Conservation (phyloP, 1,284 basidiomycete species). For the Hemileia vastatrix region DNA sequence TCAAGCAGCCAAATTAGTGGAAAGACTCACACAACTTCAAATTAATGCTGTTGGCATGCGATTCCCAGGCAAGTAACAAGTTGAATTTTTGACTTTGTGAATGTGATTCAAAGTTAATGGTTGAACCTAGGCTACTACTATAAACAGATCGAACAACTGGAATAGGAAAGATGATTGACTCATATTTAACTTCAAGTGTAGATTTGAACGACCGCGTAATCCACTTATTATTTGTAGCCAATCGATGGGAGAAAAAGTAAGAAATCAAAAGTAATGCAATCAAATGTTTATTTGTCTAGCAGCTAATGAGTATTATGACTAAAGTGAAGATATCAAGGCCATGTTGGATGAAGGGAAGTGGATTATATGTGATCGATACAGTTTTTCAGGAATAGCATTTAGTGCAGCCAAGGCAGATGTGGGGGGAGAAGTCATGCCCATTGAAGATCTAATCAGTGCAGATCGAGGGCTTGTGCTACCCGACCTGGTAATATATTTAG, state of each 20-base stretch:
- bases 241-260: conserved; percentile 88
- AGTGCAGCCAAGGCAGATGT: conserved; percentile 63
- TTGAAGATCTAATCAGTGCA: conserved; percentile 48
- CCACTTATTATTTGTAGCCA: conserved; percentile 91
- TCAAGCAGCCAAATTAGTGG: conserved; percentile 58
- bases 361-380: conserved; percentile 85
- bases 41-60: conserved; percentile 51
- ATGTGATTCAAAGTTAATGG: too few relatives aligned
- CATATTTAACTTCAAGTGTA: conserved; percentile 68
- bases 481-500: conserved; percentile 78
- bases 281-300: neutral
- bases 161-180: conserved; percentile 87
- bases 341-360: conserved; percentile 59
- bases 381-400: conserved; percentile 93
- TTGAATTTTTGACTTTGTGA: too few relatives aligned
- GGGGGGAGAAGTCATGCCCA: conserved; percentile 42
- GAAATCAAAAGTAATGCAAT: conserved; percentile 38
- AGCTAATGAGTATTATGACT: neutral
- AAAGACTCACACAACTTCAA: conserved; percentile 47
- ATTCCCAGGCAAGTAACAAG: conserved; percentile 78
- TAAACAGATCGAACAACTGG: conserved; percentile 72
- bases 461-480: conserved; percentile 79
- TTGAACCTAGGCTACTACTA: neutral
- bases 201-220: conserved; percentile 86
- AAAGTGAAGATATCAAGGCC: conserved; percentile 57